Percentiles rank a stretch among this genome's conserved stretches.
phyloP scores from a whole-genome alignment of 2,329 filamentous ascomycete species.

The Hawksworthiomyces lignivorus region DNA sequence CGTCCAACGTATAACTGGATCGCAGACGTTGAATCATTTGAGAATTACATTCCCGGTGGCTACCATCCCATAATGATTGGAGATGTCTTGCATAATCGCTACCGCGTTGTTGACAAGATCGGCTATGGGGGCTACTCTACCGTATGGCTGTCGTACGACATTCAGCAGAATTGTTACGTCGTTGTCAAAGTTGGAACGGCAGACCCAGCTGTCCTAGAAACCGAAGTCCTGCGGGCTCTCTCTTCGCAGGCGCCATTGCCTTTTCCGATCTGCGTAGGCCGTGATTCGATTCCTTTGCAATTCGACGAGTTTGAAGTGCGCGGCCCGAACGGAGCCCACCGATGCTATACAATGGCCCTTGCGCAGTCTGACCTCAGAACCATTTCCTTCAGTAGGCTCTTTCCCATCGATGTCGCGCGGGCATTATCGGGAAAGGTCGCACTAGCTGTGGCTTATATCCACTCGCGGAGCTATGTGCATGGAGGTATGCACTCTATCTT shows the following conservation, averaged over 20 bases:
- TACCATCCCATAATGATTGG: constrained; percentile 36
- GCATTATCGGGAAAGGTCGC: not conserved
- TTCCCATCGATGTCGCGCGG: not conserved
- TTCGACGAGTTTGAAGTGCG: constrained; percentile 1
- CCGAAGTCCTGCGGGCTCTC: no score
- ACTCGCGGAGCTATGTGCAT: not conserved
- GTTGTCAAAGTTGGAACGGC: constrained; percentile 1
- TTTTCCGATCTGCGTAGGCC: no score
- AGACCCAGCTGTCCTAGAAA: not conserved
- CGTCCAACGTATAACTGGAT: not conserved
- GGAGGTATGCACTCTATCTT: not conserved
- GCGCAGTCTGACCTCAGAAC: no score
- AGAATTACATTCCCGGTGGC: constrained; percentile 28
- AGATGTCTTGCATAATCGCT: constrained; percentile 32
- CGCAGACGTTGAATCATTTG: not conserved
- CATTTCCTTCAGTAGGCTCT: no score
- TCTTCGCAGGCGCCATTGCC: no score
- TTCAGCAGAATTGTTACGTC: not conserved
- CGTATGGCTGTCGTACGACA: constrained; percentile 34
- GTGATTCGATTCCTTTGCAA: not conserved
- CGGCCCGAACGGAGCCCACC: not conserved
- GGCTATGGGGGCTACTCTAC: constrained; percentile 37
- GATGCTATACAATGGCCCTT: not conserved
- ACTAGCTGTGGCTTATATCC: not conserved
- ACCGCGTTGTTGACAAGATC: constrained; percentile 36